Evolutionary conservation across 164 flowering plant genomes (phyloP).

Genomic region (Buxus sempervirens): DNA sequence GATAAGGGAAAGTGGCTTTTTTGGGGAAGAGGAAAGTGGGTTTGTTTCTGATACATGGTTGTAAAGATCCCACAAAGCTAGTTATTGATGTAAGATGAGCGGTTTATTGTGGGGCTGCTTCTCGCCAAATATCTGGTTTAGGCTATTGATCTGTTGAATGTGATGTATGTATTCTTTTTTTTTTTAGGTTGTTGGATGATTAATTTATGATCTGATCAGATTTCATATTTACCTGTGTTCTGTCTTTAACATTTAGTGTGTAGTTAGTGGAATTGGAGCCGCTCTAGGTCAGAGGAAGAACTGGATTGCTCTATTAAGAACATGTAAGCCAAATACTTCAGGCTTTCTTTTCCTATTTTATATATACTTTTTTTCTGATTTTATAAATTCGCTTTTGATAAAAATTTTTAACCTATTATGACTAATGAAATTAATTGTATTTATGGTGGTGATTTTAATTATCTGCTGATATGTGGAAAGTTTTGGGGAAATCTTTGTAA

Average conservation of each 20-base stretch:
- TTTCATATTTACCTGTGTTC: neutral
- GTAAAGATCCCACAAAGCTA: constrained; percentile 11
- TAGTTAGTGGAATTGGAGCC: neutral
- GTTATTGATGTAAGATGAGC: constrained; percentile 8
- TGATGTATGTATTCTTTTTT: neutral
- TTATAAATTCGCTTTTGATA: neutral
- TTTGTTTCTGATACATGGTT: constrained; percentile 7
- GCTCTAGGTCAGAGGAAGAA: neutral
- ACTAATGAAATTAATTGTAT: neutral
- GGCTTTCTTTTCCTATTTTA: too few species aligned
- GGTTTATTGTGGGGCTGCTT: constrained; percentile 13
- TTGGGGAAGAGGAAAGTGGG: neutral
- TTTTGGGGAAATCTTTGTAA: neutral
- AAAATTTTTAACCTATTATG: neutral
- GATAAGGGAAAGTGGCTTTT: neutral
- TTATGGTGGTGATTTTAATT: neutral
- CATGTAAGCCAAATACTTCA: neutral
- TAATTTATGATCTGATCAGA: too few species aligned
- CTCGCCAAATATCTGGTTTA: constrained; percentile 10
- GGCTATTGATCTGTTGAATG: constrained; percentile 17
- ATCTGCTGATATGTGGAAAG: neutral
- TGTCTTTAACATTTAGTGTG: neutral
- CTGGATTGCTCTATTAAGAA: neutral
- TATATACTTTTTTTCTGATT: neutral
- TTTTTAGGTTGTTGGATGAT: neutral